These are phyloP conservation scores for Heliosperma pusillum DNA, from an alignment of 148 eudicot genomes.

Conservation along the genomic window DNA sequence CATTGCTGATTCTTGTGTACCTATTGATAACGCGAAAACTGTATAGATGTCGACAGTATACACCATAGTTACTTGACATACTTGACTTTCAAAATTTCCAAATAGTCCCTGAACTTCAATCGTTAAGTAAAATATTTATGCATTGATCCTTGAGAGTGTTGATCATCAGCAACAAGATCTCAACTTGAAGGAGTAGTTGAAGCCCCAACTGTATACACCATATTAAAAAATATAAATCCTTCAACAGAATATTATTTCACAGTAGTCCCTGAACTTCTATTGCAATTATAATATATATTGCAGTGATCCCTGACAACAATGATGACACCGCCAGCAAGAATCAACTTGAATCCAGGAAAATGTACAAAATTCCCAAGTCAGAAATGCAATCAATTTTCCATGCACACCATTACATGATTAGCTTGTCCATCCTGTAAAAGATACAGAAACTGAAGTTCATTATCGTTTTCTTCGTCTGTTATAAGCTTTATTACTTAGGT, in stretches of 20 bases:
- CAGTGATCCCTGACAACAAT: conserved; percentile 14
- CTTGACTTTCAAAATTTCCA: neutral
- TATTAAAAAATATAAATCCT: neutral
- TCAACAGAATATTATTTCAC: neutral
- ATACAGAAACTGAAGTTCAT: neutral
- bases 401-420: conserved; percentile 17
- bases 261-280: conserved; percentile 14
- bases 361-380: conserved; percentile 5
- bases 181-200: no score
- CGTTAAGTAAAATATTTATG: conserved; percentile 11
- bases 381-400: conserved; percentile 9
- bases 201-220: neutral
- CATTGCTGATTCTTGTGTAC: conserved; percentile 13
- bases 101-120: conserved; percentile 14
- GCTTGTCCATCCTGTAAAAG: conserved; percentile 21
- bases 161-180: conserved; percentile 1
- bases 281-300: conserved; percentile 16
- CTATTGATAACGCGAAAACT: conserved; percentile 15
- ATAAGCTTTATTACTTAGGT: neutral
- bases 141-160: conserved; percentile 8
- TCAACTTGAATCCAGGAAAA: neutral
- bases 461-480: neutral
- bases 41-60: conserved; percentile 8
- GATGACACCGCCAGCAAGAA: neutral
- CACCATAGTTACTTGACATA: conserved; percentile 9